Percentiles rank a stretch among this genome's conserved stretches.
Conservation (phyloP, 78 protist genomes). For the Diacronema lutheri region DNA sequence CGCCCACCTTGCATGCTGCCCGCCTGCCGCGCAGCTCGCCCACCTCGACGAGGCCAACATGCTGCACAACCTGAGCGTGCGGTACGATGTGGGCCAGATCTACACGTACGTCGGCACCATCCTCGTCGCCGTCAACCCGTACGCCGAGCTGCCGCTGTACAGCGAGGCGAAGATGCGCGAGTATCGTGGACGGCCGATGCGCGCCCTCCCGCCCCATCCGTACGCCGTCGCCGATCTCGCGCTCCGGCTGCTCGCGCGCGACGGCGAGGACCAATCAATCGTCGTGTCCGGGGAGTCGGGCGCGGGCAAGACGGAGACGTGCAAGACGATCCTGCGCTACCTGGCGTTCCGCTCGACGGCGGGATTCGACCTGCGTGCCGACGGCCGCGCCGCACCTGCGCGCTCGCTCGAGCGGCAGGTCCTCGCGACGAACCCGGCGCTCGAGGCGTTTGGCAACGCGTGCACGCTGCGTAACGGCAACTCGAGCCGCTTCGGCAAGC, state of each 20-base stretch:
- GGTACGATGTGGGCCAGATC: not conserved
- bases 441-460: constrained; percentile 46
- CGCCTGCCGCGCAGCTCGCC: too few relatives aligned
- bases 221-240: constrained; percentile 25
- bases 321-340: not conserved
- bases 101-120: not conserved
- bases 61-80: not conserved
- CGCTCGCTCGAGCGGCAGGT: constrained; percentile 3
- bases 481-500: too few relatives aligned
- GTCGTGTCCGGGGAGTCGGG: too few relatives aligned
- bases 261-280: not conserved
- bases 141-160: not conserved
- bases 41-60: not conserved
- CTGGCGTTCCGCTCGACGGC: not conserved
- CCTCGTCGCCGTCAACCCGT: constrained; percentile 8
- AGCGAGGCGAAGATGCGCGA: not conserved
- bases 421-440: not conserved
- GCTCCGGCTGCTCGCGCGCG: not conserved
- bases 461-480: too few relatives aligned
- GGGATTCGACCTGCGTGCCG: not conserved
- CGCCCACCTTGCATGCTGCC: too few relatives aligned
- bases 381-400: not conserved
- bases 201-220: constrained; percentile 14
- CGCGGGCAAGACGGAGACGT: constrained; percentile 40
- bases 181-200: not conserved